A percentile compares a stretch with the other conserved stretches of the same genome.
Conservation (phyloP, 1,284 basidiomycete species). For the Xerocomus minutiporus region DNA sequence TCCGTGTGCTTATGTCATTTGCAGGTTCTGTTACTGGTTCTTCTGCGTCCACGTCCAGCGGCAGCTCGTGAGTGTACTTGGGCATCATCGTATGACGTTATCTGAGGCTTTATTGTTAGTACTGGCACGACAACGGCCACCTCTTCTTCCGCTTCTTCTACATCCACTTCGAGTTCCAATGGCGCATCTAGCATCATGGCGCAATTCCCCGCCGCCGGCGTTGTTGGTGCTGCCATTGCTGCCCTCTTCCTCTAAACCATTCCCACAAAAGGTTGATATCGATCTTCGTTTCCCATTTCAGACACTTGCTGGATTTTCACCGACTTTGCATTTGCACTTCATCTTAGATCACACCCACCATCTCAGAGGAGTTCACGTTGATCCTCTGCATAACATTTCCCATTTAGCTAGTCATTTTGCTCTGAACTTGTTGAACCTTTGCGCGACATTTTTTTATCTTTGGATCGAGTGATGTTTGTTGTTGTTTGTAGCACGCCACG, state of each 20-base stretch:
- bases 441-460: neutral
- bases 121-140: slow-evolving; percentile 5
- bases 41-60: slow-evolving; percentile 7
- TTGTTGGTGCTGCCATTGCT: slow-evolving; percentile 44
- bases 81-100: neutral
- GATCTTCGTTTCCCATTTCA: slow-evolving; percentile 13
- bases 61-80: slow-evolving; percentile 21
- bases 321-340: slow-evolving; percentile 9
- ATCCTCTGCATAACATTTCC: slow-evolving; percentile 1
- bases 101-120: slow-evolving; percentile 9
- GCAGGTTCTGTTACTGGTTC: slow-evolving; percentile 19
- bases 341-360: slow-evolving; percentile 16
- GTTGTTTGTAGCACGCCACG: neutral
- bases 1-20: slow-evolving; percentile 8
- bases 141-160: slow-evolving; percentile 16
- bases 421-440: slow-evolving; percentile 7
- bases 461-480: neutral
- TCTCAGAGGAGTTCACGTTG: neutral
- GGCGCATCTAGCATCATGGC: slow-evolving; percentile 34
- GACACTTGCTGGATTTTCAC: slow-evolving; percentile 12
- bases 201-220: slow-evolving; percentile 40
- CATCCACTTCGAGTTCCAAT: slow-evolving; percentile 13
- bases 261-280: slow-evolving; percentile 19
- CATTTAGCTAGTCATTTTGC: slow-evolving; percentile 1
- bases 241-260: slow-evolving; percentile 36